Conservation (phyloP, 352 stramenopile species). For the Phytopythium mirpurense region DNA sequence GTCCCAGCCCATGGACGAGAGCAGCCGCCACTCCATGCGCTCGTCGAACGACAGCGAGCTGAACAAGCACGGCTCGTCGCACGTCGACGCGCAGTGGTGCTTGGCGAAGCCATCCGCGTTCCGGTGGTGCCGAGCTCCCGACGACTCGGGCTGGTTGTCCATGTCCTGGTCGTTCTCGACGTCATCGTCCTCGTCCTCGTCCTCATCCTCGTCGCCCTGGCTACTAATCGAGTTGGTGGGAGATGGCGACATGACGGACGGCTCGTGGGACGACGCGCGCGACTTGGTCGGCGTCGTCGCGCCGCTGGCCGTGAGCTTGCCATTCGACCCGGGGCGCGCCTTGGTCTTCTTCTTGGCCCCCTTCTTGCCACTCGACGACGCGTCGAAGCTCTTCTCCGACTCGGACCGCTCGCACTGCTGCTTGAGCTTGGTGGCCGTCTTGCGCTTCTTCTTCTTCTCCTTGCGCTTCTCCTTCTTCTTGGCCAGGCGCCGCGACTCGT, state of each 20-base stretch:
- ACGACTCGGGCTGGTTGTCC: constrained; percentile 36
- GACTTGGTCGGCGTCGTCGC: constrained; percentile 19
- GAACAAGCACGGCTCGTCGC: constrained; percentile 40
- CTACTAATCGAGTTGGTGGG: constrained; percentile 38
- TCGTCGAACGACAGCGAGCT: constrained; percentile 60
- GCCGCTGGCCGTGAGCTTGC: constrained; percentile 13
- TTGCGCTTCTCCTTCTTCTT: constrained; percentile 89
- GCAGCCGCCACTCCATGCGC: constrained; percentile 65
- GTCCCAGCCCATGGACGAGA: constrained; percentile 85
- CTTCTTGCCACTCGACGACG: constrained; percentile 2
- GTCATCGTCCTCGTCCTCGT: constrained; percentile 27
- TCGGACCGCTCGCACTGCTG: constrained; percentile 32
- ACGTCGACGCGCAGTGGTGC: constrained; percentile 49
- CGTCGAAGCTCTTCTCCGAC: constrained; percentile 26
- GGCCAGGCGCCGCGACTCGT: constrained; percentile 62
- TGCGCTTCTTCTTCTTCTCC: constrained; percentile 88
- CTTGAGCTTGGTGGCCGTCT: constrained; percentile 71
- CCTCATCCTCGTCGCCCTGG: constrained; percentile 33
- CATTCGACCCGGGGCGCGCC: constrained; percentile 16
- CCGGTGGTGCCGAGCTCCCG: constrained; percentile 3
- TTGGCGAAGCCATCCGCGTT: constrained; percentile 18
- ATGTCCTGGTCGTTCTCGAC: constrained; percentile 22
- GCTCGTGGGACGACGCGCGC: background rate
- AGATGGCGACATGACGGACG: constrained; percentile 30
- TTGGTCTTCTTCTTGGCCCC: constrained; percentile 15